Conservation (phyloP, 306 rosid species). For the cucumber (Cucumis sativus) region DNA sequence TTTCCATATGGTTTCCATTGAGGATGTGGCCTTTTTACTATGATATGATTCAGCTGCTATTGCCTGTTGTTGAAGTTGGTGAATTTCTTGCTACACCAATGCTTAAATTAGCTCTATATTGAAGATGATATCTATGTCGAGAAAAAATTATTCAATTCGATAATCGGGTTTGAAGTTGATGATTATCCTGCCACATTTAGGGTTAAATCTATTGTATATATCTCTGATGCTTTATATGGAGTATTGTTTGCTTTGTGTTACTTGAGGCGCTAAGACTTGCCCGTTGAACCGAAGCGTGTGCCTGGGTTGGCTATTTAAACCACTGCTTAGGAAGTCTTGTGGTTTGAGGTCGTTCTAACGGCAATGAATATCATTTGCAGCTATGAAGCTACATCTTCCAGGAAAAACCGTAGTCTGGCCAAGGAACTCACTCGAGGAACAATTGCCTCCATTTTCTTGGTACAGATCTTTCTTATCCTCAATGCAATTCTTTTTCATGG, state of each 20-base stretch:
- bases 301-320: too few relatives aligned
- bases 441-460: constrained; percentile 46
- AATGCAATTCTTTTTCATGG: not conserved
- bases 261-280: not conserved
- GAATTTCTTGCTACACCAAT: too few relatives aligned
- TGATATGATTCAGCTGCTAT: not conserved
- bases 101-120: too few relatives aligned
- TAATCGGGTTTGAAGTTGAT: not conserved
- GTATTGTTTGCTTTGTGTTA: not conserved
- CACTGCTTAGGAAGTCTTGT: too few relatives aligned
- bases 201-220: not conserved
- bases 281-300: too few relatives aligned
- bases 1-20: not conserved
- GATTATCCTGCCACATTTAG: not conserved
- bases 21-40: too few relatives aligned
- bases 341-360: not conserved
- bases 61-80: too few relatives aligned
- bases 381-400: constrained; percentile 68
- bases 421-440: constrained; percentile 79
- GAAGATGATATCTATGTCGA: too few relatives aligned
- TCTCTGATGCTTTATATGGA: not conserved
- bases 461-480: not conserved
- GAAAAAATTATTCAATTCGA: too few relatives aligned
- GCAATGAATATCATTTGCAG: not conserved
- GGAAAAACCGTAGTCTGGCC: constrained; percentile 65